Evolutionary conservation across 805 yeast species (phyloP), one percentile per base, ranked within the genome.

Genomic region (Nakazawaea siamensis): DNA sequence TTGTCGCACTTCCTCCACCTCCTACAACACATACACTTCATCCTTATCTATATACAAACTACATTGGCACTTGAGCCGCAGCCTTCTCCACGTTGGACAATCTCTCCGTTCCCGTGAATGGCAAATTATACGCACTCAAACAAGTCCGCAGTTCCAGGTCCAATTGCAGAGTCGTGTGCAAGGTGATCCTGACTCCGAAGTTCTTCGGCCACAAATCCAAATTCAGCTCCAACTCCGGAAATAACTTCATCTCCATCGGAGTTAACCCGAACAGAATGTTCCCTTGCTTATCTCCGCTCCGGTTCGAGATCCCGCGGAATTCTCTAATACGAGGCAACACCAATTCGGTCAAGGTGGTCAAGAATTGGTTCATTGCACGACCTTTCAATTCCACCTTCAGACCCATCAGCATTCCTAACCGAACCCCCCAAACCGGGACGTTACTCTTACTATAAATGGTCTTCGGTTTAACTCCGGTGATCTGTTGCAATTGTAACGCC

Each of bases 311-410:
- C 33, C 97, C 97, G 44, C 66, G 64, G 58, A 83, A 92, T 33
- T 86, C 85, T 70, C 94, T 80, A 38, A 88, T 76, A 58, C 95
- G 75, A 31, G 99, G 98, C 48, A 92, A 69, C 14, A 92, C 97
- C 43, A 94, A 63, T 60, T 92, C 98, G 1, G 94, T 77, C 47
- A 92, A 62, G 1, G 97, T 90, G 5, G 82, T 58, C 39, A 92
- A 51, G 50, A 94, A 92, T 62, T 87, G 96, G 37, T 77, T 62
- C 77, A 88, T 83, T 36, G 83, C 81, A 45, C 78, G 70, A 30
- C 97, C 98, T 21, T 65, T 65, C 37, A 94, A 62, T 39, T 70
- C 73, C 11, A 80, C 79, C 51, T 83, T 82, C 36, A 94, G 95
- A 35, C 98, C 99, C 75, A 94, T 82, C 33, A 80, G 80, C 67